Evolutionary conservation across 2,329 filamentous ascomycete species (phyloP), one percentile per base, ranked within the genome.

Genomic region (Scedosporium minutisporum): DNA sequence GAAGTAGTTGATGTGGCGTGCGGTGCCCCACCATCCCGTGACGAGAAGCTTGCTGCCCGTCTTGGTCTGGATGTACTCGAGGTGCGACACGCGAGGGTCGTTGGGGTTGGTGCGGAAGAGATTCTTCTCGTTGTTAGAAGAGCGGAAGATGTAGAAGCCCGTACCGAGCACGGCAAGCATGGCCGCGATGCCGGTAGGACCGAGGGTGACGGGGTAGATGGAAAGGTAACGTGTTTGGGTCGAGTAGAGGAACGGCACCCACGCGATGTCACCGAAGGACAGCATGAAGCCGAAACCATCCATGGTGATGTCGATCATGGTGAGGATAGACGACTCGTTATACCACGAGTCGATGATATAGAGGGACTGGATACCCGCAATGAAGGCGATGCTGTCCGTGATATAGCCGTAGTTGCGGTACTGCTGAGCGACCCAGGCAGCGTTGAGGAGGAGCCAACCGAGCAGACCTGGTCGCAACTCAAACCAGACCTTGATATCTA

Each of bases 221-320:
- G 92, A 84, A 5, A 97, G 85, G 73, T 97, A 97, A 53, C 90
- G 87, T 6, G 88, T 86, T 75, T 96, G 93, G 42, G 91, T 80
- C 18, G 86, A 89, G 80, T 96, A 97, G 64, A 91, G 81, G 73
- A 96, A 96, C 0, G 93, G 93, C 2, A 97, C 84, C 93, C 93
- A 97, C 65, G 89, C 90, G 5, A 97, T 81, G 70, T 97, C 93
- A 63, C 92, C 93, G 72, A 97, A 97, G 1, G 90, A 81, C 41
- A 97, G 82, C 93, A 97, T 97, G 78, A 91, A 91, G 61, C 93
- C 93, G 68, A 97, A 96, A 5, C 93, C 93, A 69, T 97, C 93
- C 51, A 87, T 90, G 60, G 88, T 96, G 67, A 97, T 89, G 71
- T 97, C 93, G 77, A 97, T 97, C 38, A 92, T 97, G 1, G 93